phyloP scores from a whole-genome alignment of 257 asterid genomes.

The Forsythia viridissima region DNA sequence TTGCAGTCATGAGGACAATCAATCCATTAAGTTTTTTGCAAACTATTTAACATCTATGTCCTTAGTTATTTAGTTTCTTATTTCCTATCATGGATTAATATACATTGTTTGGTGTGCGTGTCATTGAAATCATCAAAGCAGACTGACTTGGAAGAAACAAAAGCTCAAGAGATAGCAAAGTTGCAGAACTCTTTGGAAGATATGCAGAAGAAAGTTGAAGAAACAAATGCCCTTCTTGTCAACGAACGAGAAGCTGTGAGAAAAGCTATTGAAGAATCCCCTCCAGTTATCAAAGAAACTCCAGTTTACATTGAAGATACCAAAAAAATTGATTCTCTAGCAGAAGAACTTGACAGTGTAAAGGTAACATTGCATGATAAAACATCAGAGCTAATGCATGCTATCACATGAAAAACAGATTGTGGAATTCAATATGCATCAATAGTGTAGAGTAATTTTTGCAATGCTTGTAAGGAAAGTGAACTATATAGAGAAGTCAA shows the following conservation, averaged over 20 bases:
- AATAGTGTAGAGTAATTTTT: background rate
- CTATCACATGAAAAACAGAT: slow-evolving; percentile 6
- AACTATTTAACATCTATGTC: slow-evolving; percentile 7
- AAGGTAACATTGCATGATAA: slow-evolving; percentile 54
- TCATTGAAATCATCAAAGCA: slow-evolving; percentile 35
- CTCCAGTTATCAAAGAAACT: slow-evolving; percentile 87
- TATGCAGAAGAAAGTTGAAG: slow-evolving; percentile 80
- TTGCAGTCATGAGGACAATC: background rate
- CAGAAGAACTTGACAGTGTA: slow-evolving; percentile 63
- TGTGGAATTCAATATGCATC: slow-evolving; percentile 7
- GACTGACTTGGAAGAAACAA: slow-evolving; percentile 94
- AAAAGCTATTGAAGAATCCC: slow-evolving; percentile 92
- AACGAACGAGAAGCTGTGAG: slow-evolving; percentile 88
- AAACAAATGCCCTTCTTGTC: slow-evolving; percentile 59
- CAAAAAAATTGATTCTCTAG: slow-evolving; percentile 68
- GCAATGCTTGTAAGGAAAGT: slow-evolving; percentile 3
- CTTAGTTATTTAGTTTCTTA: slow-evolving; percentile 7
- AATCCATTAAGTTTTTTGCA: background rate
- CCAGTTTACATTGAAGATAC: slow-evolving; percentile 91
- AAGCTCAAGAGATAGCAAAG: slow-evolving; percentile 75
- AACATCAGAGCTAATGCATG: slow-evolving; percentile 12
- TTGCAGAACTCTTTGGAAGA: slow-evolving; percentile 65
- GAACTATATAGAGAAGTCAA: slow-evolving; percentile 2
- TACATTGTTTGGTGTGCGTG: slow-evolving; percentile 15
- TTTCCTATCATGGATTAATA: slow-evolving; percentile 4